Evolutionary conservation across 495 filamentous ascomycete species (phyloP), one percentile per base, ranked within the genome.

Genomic region (Saxophila tyrrhenica): DNA sequence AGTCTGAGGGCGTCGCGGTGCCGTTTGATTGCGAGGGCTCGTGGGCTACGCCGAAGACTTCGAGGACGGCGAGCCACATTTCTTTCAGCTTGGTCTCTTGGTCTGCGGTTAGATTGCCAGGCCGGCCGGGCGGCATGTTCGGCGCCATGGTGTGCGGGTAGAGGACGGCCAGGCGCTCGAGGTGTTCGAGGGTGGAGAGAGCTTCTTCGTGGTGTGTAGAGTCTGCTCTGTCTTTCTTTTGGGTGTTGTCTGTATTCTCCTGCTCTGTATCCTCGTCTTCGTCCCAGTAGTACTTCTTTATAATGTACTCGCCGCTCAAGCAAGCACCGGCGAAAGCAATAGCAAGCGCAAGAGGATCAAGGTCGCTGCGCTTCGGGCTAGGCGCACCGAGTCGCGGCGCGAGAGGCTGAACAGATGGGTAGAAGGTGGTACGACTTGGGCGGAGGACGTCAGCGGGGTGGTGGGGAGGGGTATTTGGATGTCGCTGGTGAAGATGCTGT

Each of bases 11-110:
- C 56, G 43, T 67, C 11, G 50, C 51, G 44, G 60, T 57, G 41
- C 52, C 56, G 47, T 67, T 56, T 29, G 44, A n/a, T 21, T 43
- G 23, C 44, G 29, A 35, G 29, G 29, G 29, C 19, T 50, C 55
- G 39, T 55, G 32, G 25, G 65, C 62, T 19, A 94, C 80, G 39
- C 85, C 87, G 66, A 90, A 95, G 46, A 95, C 78, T 46, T 84
- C 83, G 54, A 96, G 75, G 22, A 85, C 75, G 46, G 81, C 72
- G 9, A 77, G 67, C 92, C 92, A 98, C 62, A 97, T 77, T 65
- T 91, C 85, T 64, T 83, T 83, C 48, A 98, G 72, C 69, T 94
- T 96, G 58, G 75, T 81, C 60, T 95, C 87, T 67, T 98, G 82
- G 59, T 95, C 90, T 7, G 79, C 66, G 19, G 92, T 96, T 48